Evolutionary conservation across 306 rosid species (phyloP).

Genomic region (Lathyrus tuberosus): DNA sequence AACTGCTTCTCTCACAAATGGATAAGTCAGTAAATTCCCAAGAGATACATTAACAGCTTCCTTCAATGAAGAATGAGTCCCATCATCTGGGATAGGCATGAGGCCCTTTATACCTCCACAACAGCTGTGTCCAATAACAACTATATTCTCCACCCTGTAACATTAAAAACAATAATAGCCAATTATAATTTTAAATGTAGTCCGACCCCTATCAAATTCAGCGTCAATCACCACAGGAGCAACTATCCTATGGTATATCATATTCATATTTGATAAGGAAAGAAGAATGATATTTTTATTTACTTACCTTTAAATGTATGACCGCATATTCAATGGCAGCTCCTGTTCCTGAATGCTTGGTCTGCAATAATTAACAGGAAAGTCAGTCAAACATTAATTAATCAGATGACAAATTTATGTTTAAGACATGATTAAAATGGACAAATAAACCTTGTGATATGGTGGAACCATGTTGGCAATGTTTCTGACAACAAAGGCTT

Average conservation of each 20-base stretch:
- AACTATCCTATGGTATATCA: too few relatives aligned
- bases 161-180: too few relatives aligned
- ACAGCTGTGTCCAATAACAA: too few relatives aligned
- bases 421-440: too few relatives aligned
- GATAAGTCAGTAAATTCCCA: constrained; percentile 78
- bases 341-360: too few relatives aligned
- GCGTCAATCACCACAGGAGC: too few relatives aligned
- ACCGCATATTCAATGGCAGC: too few relatives aligned
- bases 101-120: constrained; percentile 49
- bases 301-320: constrained; percentile 69
- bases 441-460: constrained; percentile 84
- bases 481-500: constrained; percentile 89
- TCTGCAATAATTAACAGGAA: too few relatives aligned
- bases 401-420: constrained; percentile 24
- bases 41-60: constrained; percentile 96
- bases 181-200: too few relatives aligned
- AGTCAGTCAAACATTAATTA: too few relatives aligned
- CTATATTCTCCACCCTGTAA: not conserved
- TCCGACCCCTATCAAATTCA: too few relatives aligned
- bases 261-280: not conserved
- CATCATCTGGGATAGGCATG: constrained; percentile 89
- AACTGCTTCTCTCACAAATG: constrained; percentile 70
- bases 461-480: constrained; percentile 98
- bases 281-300: constrained; percentile 20
- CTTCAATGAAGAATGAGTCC: constrained; percentile 55